phyloP scores from a whole-genome alignment of 208 protist species.

The Lotmaria passim region DNA sequence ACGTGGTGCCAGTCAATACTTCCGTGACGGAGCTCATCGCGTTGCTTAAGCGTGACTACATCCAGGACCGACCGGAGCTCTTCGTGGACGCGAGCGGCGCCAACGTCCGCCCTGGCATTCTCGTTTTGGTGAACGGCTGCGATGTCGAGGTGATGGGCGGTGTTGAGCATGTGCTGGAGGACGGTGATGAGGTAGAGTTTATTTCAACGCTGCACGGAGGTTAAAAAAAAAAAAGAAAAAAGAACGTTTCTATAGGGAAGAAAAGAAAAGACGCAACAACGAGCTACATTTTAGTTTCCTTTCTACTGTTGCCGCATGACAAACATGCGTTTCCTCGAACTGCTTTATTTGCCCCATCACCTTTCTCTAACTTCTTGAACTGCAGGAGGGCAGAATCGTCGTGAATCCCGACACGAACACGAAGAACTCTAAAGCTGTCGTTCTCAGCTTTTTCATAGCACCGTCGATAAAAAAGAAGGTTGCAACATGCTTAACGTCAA shows the following conservation, averaged over 20 bases:
- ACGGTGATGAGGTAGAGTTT: slow-evolving; percentile 90
- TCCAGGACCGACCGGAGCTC: slow-evolving; percentile 76
- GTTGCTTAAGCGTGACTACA: slow-evolving; percentile 54
- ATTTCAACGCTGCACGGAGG: slow-evolving; percentile 96
- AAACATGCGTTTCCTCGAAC: no score
- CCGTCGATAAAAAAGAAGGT: no score
- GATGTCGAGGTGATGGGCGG: slow-evolving; percentile 93
- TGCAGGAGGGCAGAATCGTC: no score
- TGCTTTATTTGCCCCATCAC: no score
- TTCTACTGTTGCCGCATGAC: no score
- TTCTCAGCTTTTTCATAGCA: no score
- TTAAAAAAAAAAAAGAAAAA: slow-evolving; percentile 47
- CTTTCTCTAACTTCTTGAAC: no score
- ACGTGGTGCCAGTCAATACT: slow-evolving; percentile 45
- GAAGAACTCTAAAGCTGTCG: no score
- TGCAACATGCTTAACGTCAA: slow-evolving; percentile 96
- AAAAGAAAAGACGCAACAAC: no score
- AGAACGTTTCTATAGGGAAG: no score
- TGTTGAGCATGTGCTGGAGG: slow-evolving; percentile 77
- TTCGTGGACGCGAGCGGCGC: slow-evolving; percentile 70
- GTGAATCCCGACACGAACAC: no score
- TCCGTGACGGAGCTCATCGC: slow-evolving; percentile 61
- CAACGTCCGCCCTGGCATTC: slow-evolving; percentile 90
- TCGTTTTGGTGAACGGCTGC: slow-evolving; percentile 93
- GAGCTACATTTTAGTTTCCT: no score